Base-by-base conservation (phyloP, 2,329 filamentous ascomycete genomes). In the Fusarium pininemorale region DNA sequence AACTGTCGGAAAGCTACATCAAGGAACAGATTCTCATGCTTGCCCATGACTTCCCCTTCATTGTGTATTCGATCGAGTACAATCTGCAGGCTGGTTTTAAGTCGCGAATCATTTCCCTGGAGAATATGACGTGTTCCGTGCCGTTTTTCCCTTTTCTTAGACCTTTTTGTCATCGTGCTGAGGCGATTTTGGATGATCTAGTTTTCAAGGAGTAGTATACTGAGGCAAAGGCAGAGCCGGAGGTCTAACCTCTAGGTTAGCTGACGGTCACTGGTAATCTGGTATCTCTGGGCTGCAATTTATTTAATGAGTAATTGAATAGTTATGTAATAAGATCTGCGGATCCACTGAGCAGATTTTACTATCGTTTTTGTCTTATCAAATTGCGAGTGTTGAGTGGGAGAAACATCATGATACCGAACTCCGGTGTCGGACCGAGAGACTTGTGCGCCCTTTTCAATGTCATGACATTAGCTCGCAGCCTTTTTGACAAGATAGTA, bases 361-460 rank as follows among this genome's bases (percentile, higher is more conserved):
- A 7, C 7, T 16, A n/a, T 30, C 26, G 10, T 16, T 30, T 48
- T 9, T 32, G 28, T 20, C 44, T 47, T 15, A 28, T 47, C 45
- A 22, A 47, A 0, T 22, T 1, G 24, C 1, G 44, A 26, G 44
- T 0, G 12, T 14, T 20, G 3, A 2, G 26, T 28, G 15, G 24
- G 20, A 30, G 16, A 55, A 55, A n/a, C 35, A n/a, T 41, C 35
- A 55, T 30, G 51, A 55, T 14, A 55, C 18, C 51, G 20, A 41
- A 39, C 37, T 55, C 37, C 53, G 53, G 37, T 55, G 53, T 55
- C 53, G 53, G 53, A 30, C 53, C 53, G 51, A 38, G 50, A 54
- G 7, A 7, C 16, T 20, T 41, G 10, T 30, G 5, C 53, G 53
- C 53, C 53, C 53, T 55, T 55, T 55, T 18, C 26, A 30, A 55